Percentiles rank a stretch among this genome's conserved stretches.
These are phyloP conservation scores for Eucalyptus leucophloia DNA, from an alignment of 345 rosid species.

Conservation along the genomic window DNA sequence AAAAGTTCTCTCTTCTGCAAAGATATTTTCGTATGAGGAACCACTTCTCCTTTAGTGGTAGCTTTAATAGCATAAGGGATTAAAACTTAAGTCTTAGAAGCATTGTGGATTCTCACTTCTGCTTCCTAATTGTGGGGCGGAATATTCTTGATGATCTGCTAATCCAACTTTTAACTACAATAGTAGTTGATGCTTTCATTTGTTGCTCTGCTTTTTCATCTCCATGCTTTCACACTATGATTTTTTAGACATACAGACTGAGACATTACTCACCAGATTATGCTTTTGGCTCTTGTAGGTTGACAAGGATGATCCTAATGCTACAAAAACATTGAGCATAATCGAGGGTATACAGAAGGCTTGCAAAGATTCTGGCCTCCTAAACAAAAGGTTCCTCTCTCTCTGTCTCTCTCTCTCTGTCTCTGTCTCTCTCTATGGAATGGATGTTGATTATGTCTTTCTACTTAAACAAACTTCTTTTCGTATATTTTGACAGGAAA, in stretches of 20 bases:
- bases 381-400: conserved; percentile 32
- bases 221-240: not conserved
- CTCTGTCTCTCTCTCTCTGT: not conserved
- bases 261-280: not conserved
- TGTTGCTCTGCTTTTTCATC: not conserved
- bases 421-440: no score
- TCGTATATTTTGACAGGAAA: not conserved
- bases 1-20: not conserved
- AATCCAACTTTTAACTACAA: not conserved
- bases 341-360: conserved; percentile 51
- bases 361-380: conserved; percentile 49
- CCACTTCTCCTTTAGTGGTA: not conserved
- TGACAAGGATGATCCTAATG: conserved; percentile 61
- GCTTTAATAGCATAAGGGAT: not conserved
- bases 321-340: conserved; percentile 35
- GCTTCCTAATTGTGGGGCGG: not conserved
- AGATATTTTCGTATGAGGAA: not conserved
- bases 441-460: not conserved
- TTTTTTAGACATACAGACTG: not conserved
- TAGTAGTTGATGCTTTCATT: not conserved
- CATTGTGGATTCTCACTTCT: not conserved
- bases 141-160: not conserved
- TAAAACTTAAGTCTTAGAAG: not conserved
- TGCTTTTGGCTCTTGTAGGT: conserved; percentile 22
- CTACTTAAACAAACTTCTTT: not conserved